These are phyloP conservation scores for Xylaria sp. DNA, from an alignment of 495 filamentous ascomycete species.

Conservation along the genomic window DNA sequence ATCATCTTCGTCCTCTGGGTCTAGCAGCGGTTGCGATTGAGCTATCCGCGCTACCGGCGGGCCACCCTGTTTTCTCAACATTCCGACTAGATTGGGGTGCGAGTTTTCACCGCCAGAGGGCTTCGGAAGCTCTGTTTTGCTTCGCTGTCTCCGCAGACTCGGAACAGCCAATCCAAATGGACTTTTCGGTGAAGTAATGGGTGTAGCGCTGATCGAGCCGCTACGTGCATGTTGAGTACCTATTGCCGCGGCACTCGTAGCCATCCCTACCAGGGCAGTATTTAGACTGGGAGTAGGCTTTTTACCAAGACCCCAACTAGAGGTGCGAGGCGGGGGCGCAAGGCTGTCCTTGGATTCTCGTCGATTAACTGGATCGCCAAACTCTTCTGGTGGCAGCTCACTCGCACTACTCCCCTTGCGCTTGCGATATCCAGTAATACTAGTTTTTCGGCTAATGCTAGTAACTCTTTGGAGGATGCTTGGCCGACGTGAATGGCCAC, in stretches of 20 bases:
- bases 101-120: slow-evolving; percentile 39
- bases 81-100: slow-evolving; percentile 47
- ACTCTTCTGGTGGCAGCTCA: slow-evolving; percentile 45
- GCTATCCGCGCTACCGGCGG: slow-evolving; percentile 63
- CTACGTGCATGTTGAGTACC: slow-evolving; percentile 62
- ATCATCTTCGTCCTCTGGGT: slow-evolving; percentile 45
- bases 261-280: slow-evolving; percentile 69
- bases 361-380: slow-evolving; percentile 43
- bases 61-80: slow-evolving; percentile 64
- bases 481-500: slow-evolving; percentile 52
- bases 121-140: slow-evolving; percentile 75
- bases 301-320: slow-evolving; percentile 60
- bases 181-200: slow-evolving; percentile 59
- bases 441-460: slow-evolving; percentile 65
- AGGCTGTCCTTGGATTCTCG: slow-evolving; percentile 60
- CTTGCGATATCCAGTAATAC: slow-evolving; percentile 52
- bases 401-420: slow-evolving; percentile 52
- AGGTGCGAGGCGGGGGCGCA: slow-evolving; percentile 59
- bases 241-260: slow-evolving; percentile 66
- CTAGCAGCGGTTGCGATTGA: slow-evolving; percentile 43
- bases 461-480: slow-evolving; percentile 53
- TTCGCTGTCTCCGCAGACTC: slow-evolving; percentile 66
- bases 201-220: slow-evolving; percentile 64
- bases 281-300: slow-evolving; percentile 67
- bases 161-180: slow-evolving; percentile 53